Evolutionary conservation across 75 land plant genomes (phyloP).

Genomic region (Adiantum capillusveneris): DNA sequence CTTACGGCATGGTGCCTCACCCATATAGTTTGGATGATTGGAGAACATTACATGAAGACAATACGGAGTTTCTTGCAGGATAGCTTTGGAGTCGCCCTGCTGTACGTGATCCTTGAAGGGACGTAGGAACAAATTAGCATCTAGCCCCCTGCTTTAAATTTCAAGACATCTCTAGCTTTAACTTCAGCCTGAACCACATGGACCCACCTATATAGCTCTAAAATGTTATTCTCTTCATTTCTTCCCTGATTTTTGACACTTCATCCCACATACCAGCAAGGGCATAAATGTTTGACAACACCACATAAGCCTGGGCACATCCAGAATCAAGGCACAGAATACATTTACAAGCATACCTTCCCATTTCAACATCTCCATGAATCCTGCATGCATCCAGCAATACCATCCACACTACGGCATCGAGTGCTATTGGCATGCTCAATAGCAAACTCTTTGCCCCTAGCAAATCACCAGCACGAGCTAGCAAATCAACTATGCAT

Average conservation of each 20-base stretch:
- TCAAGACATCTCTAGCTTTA: too few relatives aligned
- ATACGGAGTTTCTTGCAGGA: too few relatives aligned
- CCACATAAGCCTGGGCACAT: background rate
- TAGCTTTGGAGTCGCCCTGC: too few relatives aligned
- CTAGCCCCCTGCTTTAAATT: too few relatives aligned
- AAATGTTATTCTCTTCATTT: background rate
- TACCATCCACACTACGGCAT: background rate
- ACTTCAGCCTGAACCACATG: too few relatives aligned
- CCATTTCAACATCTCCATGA: slow-evolving; percentile 5
- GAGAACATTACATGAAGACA: too few relatives aligned
- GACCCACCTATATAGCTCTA: too few relatives aligned
- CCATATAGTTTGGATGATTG: too few relatives aligned
- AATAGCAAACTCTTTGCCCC: background rate
- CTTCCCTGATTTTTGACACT: background rate
- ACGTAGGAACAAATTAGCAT: too few relatives aligned
- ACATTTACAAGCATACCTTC: background rate
- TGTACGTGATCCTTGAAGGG: too few relatives aligned
- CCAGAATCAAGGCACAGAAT: background rate
- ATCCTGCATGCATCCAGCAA: background rate
- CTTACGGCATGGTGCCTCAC: too few relatives aligned
- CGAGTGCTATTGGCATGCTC: slow-evolving; percentile 1
- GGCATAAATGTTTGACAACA: slow-evolving; percentile 5
- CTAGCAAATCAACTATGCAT: slow-evolving; percentile 6
- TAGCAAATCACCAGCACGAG: slow-evolving; percentile 4
- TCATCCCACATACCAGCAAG: slow-evolving; percentile 6